Evolutionary conservation across 352 stramenopile species (phyloP).

Genomic region (Pythium grandisporangium): DNA sequence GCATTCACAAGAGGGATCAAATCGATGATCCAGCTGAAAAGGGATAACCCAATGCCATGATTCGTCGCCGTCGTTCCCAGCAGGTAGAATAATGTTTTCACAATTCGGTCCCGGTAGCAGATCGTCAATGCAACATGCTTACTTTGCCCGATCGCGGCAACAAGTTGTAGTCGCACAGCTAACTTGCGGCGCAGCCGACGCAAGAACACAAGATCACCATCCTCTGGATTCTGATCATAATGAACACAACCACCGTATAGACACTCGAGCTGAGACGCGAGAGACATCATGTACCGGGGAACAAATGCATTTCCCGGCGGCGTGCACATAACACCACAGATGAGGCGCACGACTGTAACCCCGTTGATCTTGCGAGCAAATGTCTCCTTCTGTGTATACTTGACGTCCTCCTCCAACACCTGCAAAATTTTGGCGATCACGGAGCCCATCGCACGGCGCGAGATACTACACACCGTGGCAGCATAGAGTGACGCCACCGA

Average conservation of each 20-base stretch:
- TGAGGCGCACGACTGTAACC: constrained; percentile 58
- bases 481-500: constrained; percentile 73
- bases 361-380: constrained; percentile 59
- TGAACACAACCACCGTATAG: constrained; percentile 51
- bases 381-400: constrained; percentile 44
- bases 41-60: constrained; percentile 44
- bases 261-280: constrained; percentile 67
- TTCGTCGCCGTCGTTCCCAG: constrained; percentile 59
- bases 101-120: constrained; percentile 78
- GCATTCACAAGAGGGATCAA: constrained; percentile 71
- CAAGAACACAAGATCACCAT: constrained; percentile 19
- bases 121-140: constrained; percentile 76
- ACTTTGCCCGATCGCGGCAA: constrained; percentile 57
- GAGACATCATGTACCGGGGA: constrained; percentile 82
- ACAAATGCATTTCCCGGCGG: constrained; percentile 57
- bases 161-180: constrained; percentile 65
- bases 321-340: constrained; percentile 70
- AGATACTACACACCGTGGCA: constrained; percentile 74
- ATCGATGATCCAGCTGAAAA: constrained; percentile 85
- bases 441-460: constrained; percentile 63
- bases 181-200: constrained; percentile 64
- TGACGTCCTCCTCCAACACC: constrained; percentile 75
- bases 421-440: constrained; percentile 77
- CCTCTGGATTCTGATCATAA: constrained; percentile 24
- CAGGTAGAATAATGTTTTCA: constrained; percentile 72